Base-by-base conservation (phyloP, 2,329 filamentous ascomycete species). In the Fusarium acutatum region DNA sequence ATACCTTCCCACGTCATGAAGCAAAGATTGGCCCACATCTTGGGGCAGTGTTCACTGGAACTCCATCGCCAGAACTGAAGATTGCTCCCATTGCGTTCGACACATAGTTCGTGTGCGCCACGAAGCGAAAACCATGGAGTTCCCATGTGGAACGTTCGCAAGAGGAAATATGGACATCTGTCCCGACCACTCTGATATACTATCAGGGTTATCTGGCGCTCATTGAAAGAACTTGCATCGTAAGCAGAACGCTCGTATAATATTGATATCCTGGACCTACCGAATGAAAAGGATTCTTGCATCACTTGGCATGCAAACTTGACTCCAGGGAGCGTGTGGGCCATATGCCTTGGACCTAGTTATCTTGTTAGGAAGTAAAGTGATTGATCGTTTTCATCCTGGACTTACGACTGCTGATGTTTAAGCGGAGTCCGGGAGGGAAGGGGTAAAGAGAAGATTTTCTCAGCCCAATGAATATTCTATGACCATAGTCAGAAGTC, bases 1-100 rank as follows among this genome's bases (percentile, higher is more conserved):
- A 64, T 74, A 89, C 89, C 88, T 83, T 91, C 89, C 88, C 88
- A 91, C 3, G 88, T 90, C 63, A 86, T 79, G 68, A 91, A 91
- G 65, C 83, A 87, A 11, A 91, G 79, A 8, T 81, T 83, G 2
- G 87, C 87, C 89, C 89, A 91, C 4, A 83, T 75, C 73, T 86
- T 90, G 62, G 83, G 79, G 43, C 83, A 80, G 15, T 80, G 78
- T 46, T 84, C 83, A 1, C 78, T 78, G 1, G 75, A 70, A 74
- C 86, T 88, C 87, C 88, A 90, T 58, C 86, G 83, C 50, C 85
- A 85, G 49, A 91, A 82, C 37, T 85, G 81, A 15, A 91, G 80
- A 1, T 84, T 84, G 30, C 83, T 84, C 10, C 83, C 84, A 30
- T 86, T 84, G 38, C 89, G 85, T 22, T 82, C 78, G 46, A 91